Base-by-base conservation (phyloP, 2,329 filamentous ascomycete species). In the Arthrobotrys iridis region DNA sequence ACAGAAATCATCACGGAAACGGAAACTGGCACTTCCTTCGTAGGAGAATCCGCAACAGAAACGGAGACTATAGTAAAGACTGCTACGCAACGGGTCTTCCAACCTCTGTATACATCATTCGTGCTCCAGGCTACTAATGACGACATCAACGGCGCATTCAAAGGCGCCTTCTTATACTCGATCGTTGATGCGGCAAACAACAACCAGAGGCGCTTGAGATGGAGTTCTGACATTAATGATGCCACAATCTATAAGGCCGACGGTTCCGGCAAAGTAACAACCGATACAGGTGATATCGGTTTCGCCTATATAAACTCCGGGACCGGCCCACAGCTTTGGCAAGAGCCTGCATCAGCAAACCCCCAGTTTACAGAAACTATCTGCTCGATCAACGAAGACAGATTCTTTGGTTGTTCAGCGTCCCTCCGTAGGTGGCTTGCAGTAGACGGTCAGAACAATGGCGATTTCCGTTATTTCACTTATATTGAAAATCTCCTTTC, bases 111-210 rank as follows among this genome's bases (percentile, higher is more conserved):
- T 24, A 68, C 64, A 20, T 11, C 10, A 11, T 50, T 68, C 28
- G 33, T 46, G 5, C 52, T 68, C 11, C 64, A 68, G 52, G 13
- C 35, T 8, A 60, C 52, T n/a, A 43, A 60, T 18, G 64, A 68
- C 24, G 43, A 43, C 1, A 22, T 13, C 1, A 68, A 68, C 24
- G 52, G 24, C 7, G 10, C 6, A 6, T 41, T n/a, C 33, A 52
- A 35, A 24, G 64, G 64, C 13, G 22, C 8, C 7, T 68, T 52
- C 26, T 33, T 68, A n/a, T 13, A 22, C 1, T 22, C 2, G 2
- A 13, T 24, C 11, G 0, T 15, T 2, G 46, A 52, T 11, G 6
- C 46, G 11, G n/a, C 1, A 6, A 52, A 52, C 5, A 20, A 10
- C 15, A 48, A 48, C 24, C 45, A 1, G 18, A 48, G n/a, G 30